These are phyloP conservation scores for Gliomastix tumulicola DNA, from an alignment of 2,329 filamentous ascomycete species.

Conservation along the genomic window DNA sequence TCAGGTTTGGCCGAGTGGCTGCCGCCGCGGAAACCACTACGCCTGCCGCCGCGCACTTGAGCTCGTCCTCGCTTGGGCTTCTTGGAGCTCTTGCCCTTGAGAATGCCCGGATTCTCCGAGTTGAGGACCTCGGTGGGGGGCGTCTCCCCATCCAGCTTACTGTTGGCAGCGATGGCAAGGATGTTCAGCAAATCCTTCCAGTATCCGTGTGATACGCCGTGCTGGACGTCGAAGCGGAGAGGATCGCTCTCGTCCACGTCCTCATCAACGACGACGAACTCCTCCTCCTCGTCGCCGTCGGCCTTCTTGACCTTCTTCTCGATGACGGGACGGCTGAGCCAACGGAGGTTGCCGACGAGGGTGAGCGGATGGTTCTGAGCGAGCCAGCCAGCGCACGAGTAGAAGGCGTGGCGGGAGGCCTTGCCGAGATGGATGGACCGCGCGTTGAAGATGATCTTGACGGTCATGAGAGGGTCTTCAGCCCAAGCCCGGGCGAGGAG, in stretches of 20 bases:
- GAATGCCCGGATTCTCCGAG: constrained; percentile 17
- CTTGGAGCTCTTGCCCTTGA: constrained; percentile 1
- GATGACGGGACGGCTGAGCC: constrained; percentile 48
- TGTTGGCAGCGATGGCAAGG: constrained; percentile 41
- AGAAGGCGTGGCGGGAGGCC: constrained; percentile 37
- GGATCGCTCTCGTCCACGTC: constrained; percentile 17
- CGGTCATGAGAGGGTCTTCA: constrained; percentile 36
- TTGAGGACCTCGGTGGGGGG: constrained; percentile 33
- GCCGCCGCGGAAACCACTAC: no score
- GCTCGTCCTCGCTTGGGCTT: no score
- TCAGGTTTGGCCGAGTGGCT: neutral
- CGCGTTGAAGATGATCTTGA: constrained; percentile 54
- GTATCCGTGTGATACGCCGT: constrained; percentile 50
- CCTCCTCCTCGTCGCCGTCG: constrained; percentile 23
- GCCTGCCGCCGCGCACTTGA: no score
- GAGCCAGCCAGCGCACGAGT: constrained; percentile 49
- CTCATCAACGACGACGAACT: constrained; percentile 20
- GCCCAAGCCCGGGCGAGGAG: constrained; percentile 43
- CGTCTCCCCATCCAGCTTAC: constrained; percentile 32
- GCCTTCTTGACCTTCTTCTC: constrained; percentile 40
- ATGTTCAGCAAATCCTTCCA: constrained; percentile 57
- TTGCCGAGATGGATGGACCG: constrained; percentile 57
- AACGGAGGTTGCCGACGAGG: constrained; percentile 43
- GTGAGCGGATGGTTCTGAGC: constrained; percentile 46
- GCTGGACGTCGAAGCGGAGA: constrained; percentile 29